phyloP scores from a whole-genome alignment of 768 basidiomycete genomes.

The Leccinellum albellum region DNA sequence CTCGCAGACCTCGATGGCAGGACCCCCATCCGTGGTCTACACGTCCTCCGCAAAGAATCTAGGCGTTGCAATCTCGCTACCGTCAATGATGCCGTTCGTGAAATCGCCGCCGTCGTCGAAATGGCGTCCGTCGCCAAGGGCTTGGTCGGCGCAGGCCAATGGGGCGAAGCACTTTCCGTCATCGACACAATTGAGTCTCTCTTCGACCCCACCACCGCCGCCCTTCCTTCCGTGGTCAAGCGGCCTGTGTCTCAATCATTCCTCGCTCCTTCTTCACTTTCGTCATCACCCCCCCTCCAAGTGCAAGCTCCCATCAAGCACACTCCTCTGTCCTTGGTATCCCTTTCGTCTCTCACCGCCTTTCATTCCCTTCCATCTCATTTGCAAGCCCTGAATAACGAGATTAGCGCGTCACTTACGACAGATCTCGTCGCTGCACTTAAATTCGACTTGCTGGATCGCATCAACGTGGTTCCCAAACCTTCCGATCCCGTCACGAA shows the following conservation, averaged over 20 bases:
- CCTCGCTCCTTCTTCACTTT: conserved; percentile 27
- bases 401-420: conserved; percentile 75
- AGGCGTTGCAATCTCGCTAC: conserved; percentile 56
- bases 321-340: conserved; percentile 36
- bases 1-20: conserved; percentile 74
- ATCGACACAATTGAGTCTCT: conserved; percentile 64
- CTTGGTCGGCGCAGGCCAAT: conserved; percentile 82
- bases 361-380: conserved; percentile 75
- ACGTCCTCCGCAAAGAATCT: conserved; percentile 63
- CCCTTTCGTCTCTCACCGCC: conserved; percentile 66
- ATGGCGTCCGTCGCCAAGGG: conserved; percentile 67
- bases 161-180: conserved; percentile 78
- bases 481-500: conserved; percentile 15
- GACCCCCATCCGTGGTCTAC: conserved; percentile 75
- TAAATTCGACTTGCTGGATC: conserved; percentile 58
- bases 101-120: conserved; percentile 70
- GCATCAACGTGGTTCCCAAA: conserved; percentile 34
- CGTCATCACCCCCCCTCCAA: conserved; percentile 27
- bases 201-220: conserved; percentile 37
- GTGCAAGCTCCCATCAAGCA: conserved; percentile 24
- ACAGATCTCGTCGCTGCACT: conserved; percentile 74
- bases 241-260: conserved; percentile 8
- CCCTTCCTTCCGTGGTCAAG: conserved; percentile 1
- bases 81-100: conserved; percentile 59
- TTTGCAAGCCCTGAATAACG: conserved; percentile 63